A percentile compares a stretch with the other conserved stretches of the same genome.
Conservation (phyloP, 1,284 basidiomycete species). For the Agroathelia rolfsii region DNA sequence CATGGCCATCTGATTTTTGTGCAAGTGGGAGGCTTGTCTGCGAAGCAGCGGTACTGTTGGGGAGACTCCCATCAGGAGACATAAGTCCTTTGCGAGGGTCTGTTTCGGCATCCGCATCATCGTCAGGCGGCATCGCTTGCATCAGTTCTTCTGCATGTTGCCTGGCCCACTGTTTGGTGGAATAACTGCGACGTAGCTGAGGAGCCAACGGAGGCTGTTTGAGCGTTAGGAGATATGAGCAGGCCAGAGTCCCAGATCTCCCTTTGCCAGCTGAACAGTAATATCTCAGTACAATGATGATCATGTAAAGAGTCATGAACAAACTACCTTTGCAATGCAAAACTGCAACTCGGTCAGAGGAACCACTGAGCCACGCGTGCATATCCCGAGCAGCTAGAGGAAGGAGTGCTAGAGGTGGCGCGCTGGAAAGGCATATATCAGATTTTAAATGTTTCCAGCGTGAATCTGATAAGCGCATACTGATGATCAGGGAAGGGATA, state of each 20-base stretch:
- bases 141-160: slow-evolving; percentile 41
- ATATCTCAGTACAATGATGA: slow-evolving; percentile 3
- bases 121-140: slow-evolving; percentile 33
- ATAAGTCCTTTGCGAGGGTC: too few species aligned
- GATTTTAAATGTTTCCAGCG: slow-evolving; percentile 2
- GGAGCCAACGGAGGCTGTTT: slow-evolving; percentile 38
- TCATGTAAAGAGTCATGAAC: neutral
- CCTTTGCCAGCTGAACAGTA: slow-evolving; percentile 59
- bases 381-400: slow-evolving; percentile 74
- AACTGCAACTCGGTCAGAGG: slow-evolving; percentile 65
- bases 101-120: too few species aligned
- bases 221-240: slow-evolving; percentile 66
- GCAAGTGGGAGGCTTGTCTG: too few species aligned
- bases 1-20: too few species aligned
- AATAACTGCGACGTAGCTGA: slow-evolving; percentile 35
- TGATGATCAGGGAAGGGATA: slow-evolving; percentile 88
- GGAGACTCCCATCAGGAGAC: too few species aligned
- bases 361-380: slow-evolving; percentile 63
- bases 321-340: slow-evolving; percentile 79
- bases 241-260: slow-evolving; percentile 74
- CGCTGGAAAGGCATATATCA: slow-evolving; percentile 29
- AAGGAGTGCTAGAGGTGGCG: slow-evolving; percentile 76
- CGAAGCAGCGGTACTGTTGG: too few species aligned
- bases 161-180: slow-evolving; percentile 37
- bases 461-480: slow-evolving; percentile 30